Evolutionary conservation across 2,329 filamentous ascomycete species (phyloP), one percentile per base, ranked within the genome.

Genomic region (Microsporum audouinii): DNA sequence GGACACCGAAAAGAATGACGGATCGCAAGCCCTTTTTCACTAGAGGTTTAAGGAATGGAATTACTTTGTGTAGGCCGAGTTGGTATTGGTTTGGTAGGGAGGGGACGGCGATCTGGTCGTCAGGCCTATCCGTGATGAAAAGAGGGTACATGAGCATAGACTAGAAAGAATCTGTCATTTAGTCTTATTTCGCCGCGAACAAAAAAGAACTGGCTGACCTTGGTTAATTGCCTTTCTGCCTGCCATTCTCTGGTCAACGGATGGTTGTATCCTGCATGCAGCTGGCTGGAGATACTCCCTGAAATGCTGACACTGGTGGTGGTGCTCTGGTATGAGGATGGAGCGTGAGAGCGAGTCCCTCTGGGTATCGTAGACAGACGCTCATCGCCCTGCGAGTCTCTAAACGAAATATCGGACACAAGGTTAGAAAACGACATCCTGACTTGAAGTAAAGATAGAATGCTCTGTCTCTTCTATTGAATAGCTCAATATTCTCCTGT

Each of bases 91-190:
- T 90, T 1, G 94, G 94, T 2, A 99, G 83, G 23, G 91, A 96
- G 58, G 91, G 87, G 61, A 99, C 95, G 14, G 88, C 81, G 12
- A 87, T 88, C 78, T 96, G 89, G 77, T 97, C 92, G 70, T 97
- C 89, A 39, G 92, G 88, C 71, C 89, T 84, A 75, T 99, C 94
- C 69, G 94, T 95, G 66, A 99, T 84, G 79, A 99, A 99, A 66
- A 99, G 82, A 10, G 94, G 94, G 77, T 95, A 97, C 70, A 99
- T 96, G 70, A 99, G 87, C 94, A 97, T 97, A 41, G 91, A 94
- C 90, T 96, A 69, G 2, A 27, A 8, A 23, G 10, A 39, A 39
- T 53, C 8, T 57, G 43, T 65, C 60, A 64, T 60, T 61, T 38
- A 43, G 12, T 2, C 4, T 14, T 27, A 27, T 36, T 14, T 36